Conservation (phyloP, 2,329 filamentous ascomycete genomes). For the Talaromyces sp. region DNA sequence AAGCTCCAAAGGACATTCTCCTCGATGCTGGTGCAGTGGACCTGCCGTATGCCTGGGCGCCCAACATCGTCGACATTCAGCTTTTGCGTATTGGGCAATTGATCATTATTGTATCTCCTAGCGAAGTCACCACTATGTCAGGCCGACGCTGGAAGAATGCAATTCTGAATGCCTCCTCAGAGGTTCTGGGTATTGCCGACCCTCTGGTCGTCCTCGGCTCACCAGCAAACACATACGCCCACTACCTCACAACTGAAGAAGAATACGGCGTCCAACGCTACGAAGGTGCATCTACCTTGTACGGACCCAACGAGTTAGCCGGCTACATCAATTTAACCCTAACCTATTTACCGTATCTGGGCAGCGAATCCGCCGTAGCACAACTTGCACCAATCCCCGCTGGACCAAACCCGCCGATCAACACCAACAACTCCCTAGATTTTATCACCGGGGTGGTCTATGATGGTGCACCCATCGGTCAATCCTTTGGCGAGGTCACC, state of each 20-base stretch:
- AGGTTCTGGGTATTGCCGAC: slow-evolving; percentile 47
- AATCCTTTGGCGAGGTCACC: slow-evolving; percentile 66
- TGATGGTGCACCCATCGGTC: slow-evolving; percentile 64
- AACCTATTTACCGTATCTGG: slow-evolving; percentile 65
- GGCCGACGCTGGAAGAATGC: slow-evolving; percentile 80
- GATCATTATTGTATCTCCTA: slow-evolving; percentile 76
- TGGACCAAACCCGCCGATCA: slow-evolving; percentile 70
- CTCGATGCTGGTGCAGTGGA: slow-evolving; percentile 82
- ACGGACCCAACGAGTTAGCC: slow-evolving; percentile 74
- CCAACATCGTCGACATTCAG: slow-evolving; percentile 89
- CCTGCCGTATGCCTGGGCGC: slow-evolving; percentile 78
- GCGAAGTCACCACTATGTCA: slow-evolving; percentile 89
- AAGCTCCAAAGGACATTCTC: slow-evolving; percentile 76
- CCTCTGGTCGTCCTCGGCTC: slow-evolving; percentile 81
- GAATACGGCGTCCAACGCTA: slow-evolving; percentile 84
- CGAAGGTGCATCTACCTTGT: slow-evolving; percentile 90
- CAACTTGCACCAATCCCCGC: slow-evolving; percentile 42
- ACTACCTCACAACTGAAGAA: slow-evolving; percentile 74
- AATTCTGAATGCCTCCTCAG: slow-evolving; percentile 54
- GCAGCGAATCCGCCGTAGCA: slow-evolving; percentile 40
- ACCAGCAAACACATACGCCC: slow-evolving; percentile 85
- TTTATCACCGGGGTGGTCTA: slow-evolving; percentile 78
- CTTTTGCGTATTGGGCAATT: slow-evolving; percentile 78
- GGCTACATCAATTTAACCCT: slow-evolving; percentile 85
- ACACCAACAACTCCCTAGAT: slow-evolving; percentile 67